phyloP scores from a whole-genome alignment of 2,329 filamentous ascomycete species.

The Penicillium sp. region DNA sequence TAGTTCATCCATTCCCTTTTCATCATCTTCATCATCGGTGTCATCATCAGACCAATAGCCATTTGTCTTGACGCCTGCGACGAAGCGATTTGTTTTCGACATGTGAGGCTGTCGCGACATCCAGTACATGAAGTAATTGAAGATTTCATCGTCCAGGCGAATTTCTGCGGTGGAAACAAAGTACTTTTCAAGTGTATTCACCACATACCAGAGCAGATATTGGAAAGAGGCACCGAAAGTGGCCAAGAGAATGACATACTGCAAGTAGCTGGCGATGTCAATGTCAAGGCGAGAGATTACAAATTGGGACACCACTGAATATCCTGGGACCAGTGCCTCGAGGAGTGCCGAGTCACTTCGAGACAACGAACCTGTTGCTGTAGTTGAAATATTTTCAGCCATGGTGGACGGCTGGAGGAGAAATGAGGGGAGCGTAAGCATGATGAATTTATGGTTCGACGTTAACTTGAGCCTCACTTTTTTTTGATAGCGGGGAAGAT shows the following conservation, averaged over 20 bases:
- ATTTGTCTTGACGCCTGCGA: conserved; percentile 66
- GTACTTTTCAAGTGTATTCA: conserved; percentile 55
- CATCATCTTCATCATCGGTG: conserved; percentile 28
- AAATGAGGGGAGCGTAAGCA: not conserved
- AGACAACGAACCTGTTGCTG: conserved; percentile 13
- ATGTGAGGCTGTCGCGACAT: conserved; percentile 66
- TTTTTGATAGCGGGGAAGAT: not conserved
- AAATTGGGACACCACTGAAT: conserved; percentile 60
- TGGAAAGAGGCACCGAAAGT: conserved; percentile 56
- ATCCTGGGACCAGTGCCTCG: conserved; percentile 69
- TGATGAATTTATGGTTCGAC: not conserved
- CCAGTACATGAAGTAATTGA: conserved; percentile 74
- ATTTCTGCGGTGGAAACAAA: conserved; percentile 70
- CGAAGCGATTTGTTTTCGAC: conserved; percentile 62
- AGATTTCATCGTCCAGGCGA: conserved; percentile 71
- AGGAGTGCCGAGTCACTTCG: conserved; percentile 44
- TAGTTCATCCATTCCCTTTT: conserved; percentile 32
- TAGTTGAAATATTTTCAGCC: conserved; percentile 18
- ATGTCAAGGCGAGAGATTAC: conserved; percentile 62
- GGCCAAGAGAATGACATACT: conserved; percentile 57
- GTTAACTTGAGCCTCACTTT: not conserved
- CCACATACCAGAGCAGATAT: conserved; percentile 57
- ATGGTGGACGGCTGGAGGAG: conserved; percentile 13
- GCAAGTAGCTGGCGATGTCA: conserved; percentile 67
- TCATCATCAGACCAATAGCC: conserved; percentile 31